phyloP scores from a whole-genome alignment of 371 early-diverging fungal species.

The Lichtheimia ramosa region DNA sequence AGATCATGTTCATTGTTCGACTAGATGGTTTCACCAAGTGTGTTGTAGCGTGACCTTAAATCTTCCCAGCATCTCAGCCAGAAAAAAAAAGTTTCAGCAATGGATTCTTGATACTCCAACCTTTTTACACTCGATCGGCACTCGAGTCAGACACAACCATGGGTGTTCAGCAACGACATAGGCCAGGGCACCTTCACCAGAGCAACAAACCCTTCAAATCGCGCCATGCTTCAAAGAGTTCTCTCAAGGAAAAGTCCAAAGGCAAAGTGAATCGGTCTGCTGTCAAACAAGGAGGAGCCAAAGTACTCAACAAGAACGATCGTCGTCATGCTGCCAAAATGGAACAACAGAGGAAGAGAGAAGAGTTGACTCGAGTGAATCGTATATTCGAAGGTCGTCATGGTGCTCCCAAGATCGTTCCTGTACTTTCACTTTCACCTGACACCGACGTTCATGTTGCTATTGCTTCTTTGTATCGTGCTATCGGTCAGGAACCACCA shows the following conservation, averaged over 20 bases:
- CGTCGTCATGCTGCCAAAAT: conserved; percentile 83
- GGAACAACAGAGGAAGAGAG: conserved; percentile 82
- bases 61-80: too few relatives aligned
- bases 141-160: not conserved
- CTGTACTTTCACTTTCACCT: conserved; percentile 78
- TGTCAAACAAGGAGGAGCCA: conserved; percentile 52
- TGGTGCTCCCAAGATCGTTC: conserved; percentile 88
- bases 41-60: too few relatives aligned
- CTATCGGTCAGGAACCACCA: conserved; percentile 54
- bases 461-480: conserved; percentile 54
- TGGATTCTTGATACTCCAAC: too few relatives aligned
- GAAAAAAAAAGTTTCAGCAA: too few relatives aligned
- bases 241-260: conserved; percentile 77
- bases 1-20: too few relatives aligned
- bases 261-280: conserved; percentile 75
- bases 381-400: conserved; percentile 82
- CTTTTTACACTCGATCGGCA: too few relatives aligned
- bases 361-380: conserved; percentile 62
- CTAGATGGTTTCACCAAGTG: too few relatives aligned
- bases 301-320: conserved; percentile 67
- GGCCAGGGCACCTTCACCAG: conserved; percentile 79
- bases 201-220: conserved; percentile 95
- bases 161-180: conserved; percentile 47
- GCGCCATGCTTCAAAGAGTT: conserved; percentile 81
- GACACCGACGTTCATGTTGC: conserved; percentile 62